Base-by-base conservation (phyloP, 208 protist species). In the Phytomonas francai region DNA sequence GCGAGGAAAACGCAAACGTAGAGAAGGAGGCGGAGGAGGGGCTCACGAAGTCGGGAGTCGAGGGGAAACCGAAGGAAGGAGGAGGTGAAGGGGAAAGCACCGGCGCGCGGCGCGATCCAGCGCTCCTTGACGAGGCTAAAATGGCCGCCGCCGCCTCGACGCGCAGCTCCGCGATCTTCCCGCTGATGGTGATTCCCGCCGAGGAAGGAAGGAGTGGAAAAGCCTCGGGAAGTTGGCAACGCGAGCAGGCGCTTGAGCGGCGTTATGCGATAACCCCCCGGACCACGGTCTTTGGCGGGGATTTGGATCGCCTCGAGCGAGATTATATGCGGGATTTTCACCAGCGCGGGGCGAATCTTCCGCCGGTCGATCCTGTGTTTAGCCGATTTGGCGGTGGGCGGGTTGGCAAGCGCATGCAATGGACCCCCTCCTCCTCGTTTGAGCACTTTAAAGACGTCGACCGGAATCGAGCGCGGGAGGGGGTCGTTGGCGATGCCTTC, bases 241-340 rank as follows among this genome's bases (percentile, higher is more conserved):
- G 68, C 25, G 82, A 87, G 77, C 59, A 70, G 36, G 58, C 68
- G 8, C 36, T 83, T 61, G 80, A 86, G 67, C 65, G 70, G 22
- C 58, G 59, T 58, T 89, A 74, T 59, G 59, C 72, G 9, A 79
- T 94, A 29, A 68, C 69, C 3, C 88, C 88, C 5, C 65, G 67
- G 54, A 81, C 71, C 72, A 92, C 73, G 45, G 78, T 94, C 36
- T 83, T 92, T 32, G 89, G 85, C 51, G 84, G 77, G 64, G 85
- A 92, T 45, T 76, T 94, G 8, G 89, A 94, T 60, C 81, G 80
- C 31, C 71, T 94, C 31, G 85, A 94, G 76, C 68, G 68, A 11
- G 85, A 92, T 65, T 85, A 85, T 78, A 78, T 85, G 72, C 85
- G 84, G 2, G 89, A 92, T 19, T 83, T 83, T 62, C 79, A 90